These are phyloP conservation scores for Cystobasidium sp. DNA, from an alignment of 1,284 basidiomycete species.

Conservation along the genomic window DNA sequence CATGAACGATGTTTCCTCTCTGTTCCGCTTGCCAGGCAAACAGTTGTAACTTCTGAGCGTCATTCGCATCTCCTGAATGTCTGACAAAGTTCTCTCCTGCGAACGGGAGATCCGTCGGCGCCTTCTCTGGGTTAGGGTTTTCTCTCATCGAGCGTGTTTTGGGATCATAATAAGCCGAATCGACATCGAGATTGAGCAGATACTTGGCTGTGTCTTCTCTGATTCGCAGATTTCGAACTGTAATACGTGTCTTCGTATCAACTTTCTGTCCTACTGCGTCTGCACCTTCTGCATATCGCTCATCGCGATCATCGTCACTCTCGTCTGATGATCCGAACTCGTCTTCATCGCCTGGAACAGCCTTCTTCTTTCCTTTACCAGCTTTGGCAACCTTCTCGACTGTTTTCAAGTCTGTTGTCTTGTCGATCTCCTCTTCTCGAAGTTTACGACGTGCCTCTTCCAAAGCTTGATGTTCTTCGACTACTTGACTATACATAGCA, in stretches of 20 bases:
- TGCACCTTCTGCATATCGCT: constrained; percentile 96
- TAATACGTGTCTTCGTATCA: constrained; percentile 96
- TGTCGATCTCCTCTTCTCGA: constrained; percentile 95
- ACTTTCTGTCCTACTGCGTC: constrained; percentile 97
- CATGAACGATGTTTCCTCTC: constrained; percentile 89
- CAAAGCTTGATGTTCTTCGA: constrained; percentile 91
- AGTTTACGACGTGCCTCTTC: constrained; percentile 87
- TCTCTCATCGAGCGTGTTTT: constrained; percentile 99
- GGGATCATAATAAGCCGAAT: constrained; percentile 97
- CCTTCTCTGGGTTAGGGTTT: constrained; percentile 76
- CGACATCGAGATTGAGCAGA: constrained; percentile 91
- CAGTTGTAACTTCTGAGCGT: constrained; percentile 87
- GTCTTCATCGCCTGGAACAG: constrained; percentile 68
- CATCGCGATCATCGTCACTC: constrained; percentile 70
- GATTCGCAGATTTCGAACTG: constrained; percentile 96
- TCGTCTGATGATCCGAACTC: constrained; percentile 92
- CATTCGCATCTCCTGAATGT: constrained; percentile 84
- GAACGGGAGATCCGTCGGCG: constrained; percentile 85
- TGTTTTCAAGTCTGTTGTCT: constrained; percentile 67
- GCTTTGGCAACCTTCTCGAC: constrained; percentile 78
- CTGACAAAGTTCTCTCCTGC: constrained; percentile 96
- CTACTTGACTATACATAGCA: constrained; percentile 76
- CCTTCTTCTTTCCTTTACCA: constrained; percentile 63
- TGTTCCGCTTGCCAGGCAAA: constrained; percentile 97
- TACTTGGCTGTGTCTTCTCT: constrained; percentile 99